These are phyloP conservation scores for Xylariaceae sp. DNA, from an alignment of 2,329 filamentous ascomycete genomes.

Conservation along the genomic window DNA sequence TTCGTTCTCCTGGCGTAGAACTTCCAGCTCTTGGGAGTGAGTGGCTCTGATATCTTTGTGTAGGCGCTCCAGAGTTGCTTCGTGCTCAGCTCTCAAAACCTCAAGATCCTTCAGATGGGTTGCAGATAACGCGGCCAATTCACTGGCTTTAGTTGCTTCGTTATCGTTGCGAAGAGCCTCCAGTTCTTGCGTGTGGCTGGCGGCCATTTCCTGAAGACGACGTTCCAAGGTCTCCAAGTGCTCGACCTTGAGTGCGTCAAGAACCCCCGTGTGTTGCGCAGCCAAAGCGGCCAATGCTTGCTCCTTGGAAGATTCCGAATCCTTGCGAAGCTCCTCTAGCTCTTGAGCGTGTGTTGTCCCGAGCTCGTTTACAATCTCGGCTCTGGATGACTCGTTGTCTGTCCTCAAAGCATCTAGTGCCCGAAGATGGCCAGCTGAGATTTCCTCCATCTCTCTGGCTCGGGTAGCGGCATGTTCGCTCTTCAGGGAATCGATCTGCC, in stretches of 20 bases:
- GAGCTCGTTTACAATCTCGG: conserved; percentile 12
- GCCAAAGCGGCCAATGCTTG: conserved; percentile 6
- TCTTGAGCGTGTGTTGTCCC: conserved; percentile 15
- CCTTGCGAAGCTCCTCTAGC: conserved; percentile 13
- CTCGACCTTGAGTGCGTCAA: conserved; percentile 7
- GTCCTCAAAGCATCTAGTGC: conserved; percentile 19
- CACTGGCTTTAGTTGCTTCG: conserved; percentile 16
- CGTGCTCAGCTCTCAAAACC: conserved; percentile 11
- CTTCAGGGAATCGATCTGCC: conserved; percentile 21
- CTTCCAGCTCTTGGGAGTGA: conserved; percentile 16
- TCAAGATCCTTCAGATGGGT: conserved; percentile 13
- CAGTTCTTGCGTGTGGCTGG: conserved; percentile 5
- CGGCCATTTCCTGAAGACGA: conserved; percentile 10
- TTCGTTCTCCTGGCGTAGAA: conserved; percentile 13
- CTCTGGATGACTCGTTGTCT: conserved; percentile 18
- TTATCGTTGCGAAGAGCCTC: conserved; percentile 13
- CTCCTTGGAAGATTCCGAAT: conserved; percentile 14
- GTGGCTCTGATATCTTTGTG: conserved; percentile 11
- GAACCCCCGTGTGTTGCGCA: conserved; percentile 3
- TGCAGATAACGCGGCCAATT: conserved; percentile 14
- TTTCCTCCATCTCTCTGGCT: conserved; percentile 19
- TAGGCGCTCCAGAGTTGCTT: conserved; percentile 8
- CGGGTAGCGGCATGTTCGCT: conserved; percentile 20
- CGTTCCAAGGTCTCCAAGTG: conserved; percentile 4
- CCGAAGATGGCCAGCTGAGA: conserved; percentile 17